Evolutionary conservation across 352 stramenopile species (phyloP), one percentile per base, ranked within the genome.

Genomic region (Phytophthora pseudosyringae): DNA sequence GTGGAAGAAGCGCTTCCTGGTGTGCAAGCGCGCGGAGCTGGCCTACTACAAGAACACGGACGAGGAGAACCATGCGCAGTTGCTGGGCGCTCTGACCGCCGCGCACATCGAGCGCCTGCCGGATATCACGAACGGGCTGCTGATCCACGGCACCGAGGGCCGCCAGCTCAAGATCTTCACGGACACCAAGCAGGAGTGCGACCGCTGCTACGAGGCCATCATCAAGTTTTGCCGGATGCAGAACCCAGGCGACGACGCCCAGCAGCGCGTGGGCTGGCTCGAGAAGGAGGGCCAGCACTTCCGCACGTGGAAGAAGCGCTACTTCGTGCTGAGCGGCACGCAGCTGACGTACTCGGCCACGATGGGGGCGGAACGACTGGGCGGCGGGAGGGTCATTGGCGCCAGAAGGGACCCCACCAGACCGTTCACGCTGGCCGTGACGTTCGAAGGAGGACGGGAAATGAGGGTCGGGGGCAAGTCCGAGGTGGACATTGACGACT

Each of bases 1-100:
- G 33, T 94, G 86, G 86, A 93, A 92, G 71, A 93, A 94, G 67
- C 83, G 86, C 11, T 92, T 93, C 64, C 73, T 94, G 2, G 83
- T 94, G 18, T 86, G 86, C 64, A 90, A 94, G 58, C 73, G 80
- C 26, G 72, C 70, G 21, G 79, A 94, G 59, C 52, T 93, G 54
- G 83, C 83, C 29, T 93, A 94, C 72, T 94, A 94, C 67, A 92
- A 94, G 69, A 82, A 85, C 57, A 85, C 70, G 45, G 76, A 84
- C 45, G 57, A 84, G 57, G 73, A 88, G 57, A 85, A 83, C 55
- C 81, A 79, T 55, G 79, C 82, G 49, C 82, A 93, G 58, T 70
- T 93, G 48, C 67, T 91, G 47, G 86, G 86, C 16, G 76, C 73
- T 10, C 86, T 95, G 62, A 88, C 78, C 26, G 77, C 90, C 31